Evolutionary conservation across 768 basidiomycete species (phyloP), one percentile per base, ranked within the genome.

Genomic region (Kwoniella dejecticola): DNA sequence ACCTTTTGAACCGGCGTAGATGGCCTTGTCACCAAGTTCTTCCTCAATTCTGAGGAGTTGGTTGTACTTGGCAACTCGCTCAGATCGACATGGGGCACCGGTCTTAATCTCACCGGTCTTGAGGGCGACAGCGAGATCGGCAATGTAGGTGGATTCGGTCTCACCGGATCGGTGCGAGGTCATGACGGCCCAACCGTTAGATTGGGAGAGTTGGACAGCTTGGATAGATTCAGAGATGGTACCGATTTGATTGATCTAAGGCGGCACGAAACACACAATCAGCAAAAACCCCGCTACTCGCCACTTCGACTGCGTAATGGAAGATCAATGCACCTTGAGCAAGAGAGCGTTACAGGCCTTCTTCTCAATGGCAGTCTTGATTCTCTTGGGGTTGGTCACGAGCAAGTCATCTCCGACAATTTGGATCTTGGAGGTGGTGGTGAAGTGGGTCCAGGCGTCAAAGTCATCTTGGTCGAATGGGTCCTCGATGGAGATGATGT

Each of bases 381-480:
- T 97, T 64, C 96, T 88, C 64, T 87, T 81, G 41, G 92, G 90
- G 86, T 99, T 99, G 76, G 96, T 98, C 72, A 99, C 96, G 13
- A 93, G 95, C 82, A 99, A 81, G 79, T 99, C 96, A 74, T 98
- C 95, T 59, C 79, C 78, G 62, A 80, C 79, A 52, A 79, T 71
- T 71, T 79, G 71, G 46, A 69, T 67, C 54, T 60, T 71, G 58
- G 63, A 50, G 54, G 57, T 55, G 72, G 82, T 81, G 71, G 89
- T 96, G 82, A 97, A 91, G 83, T 92, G 87, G 36, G 86, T 82
- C 96, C 96, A 99, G 41, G 93, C 91, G 79, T 91, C 92, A 91
- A 92, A 97, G 83, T 99, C 96, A 79, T 99, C 96, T 83, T 99
- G 94, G 81, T 98, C 95, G 82, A 99, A 99, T 79, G 96, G 95